phyloP scores from a whole-genome alignment of 768 basidiomycete genomes.

The Boletus barrowsii region DNA sequence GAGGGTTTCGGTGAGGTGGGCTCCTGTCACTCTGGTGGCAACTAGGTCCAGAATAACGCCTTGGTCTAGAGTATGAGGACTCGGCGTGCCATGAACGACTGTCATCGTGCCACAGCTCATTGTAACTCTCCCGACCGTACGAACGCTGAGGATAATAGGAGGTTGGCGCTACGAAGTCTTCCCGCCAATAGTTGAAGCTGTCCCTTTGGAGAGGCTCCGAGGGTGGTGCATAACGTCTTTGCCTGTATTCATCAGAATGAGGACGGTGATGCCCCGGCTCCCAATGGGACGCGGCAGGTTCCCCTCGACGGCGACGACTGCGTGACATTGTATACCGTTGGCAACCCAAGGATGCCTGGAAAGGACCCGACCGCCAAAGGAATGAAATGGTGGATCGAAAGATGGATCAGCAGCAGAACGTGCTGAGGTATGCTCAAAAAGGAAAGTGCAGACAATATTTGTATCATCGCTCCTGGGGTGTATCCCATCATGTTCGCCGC shows the following conservation, averaged over 20 bases:
- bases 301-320: constrained; percentile 12
- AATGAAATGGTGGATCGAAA: constrained; percentile 14
- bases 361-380: constrained; percentile 2
- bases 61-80: constrained; percentile 10
- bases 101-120: constrained; percentile 12
- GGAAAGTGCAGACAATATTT: too few relatives aligned
- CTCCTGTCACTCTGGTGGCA: constrained; percentile 4
- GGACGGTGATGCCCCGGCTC: not conserved
- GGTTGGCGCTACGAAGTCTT: constrained; percentile 1
- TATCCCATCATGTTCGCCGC: too few relatives aligned
- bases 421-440: too few relatives aligned
- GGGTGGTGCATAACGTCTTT: constrained; percentile 10
- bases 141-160: constrained; percentile 6
- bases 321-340: constrained; percentile 16
- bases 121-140: constrained; percentile 1
- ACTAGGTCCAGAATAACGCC: constrained; percentile 1
- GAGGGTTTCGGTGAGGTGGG: not conserved
- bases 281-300: constrained; percentile 4
- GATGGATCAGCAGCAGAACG: too few relatives aligned
- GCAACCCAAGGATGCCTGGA: constrained; percentile 7
- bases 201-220: not conserved
- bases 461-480: too few relatives aligned
- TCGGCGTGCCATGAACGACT: constrained; percentile 8
- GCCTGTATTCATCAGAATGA: constrained; percentile 7
- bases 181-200: constrained; percentile 25